These are phyloP conservation scores for Asterophora lycoperdoides DNA, from an alignment of 768 basidiomycete genomes.

Conservation along the genomic window DNA sequence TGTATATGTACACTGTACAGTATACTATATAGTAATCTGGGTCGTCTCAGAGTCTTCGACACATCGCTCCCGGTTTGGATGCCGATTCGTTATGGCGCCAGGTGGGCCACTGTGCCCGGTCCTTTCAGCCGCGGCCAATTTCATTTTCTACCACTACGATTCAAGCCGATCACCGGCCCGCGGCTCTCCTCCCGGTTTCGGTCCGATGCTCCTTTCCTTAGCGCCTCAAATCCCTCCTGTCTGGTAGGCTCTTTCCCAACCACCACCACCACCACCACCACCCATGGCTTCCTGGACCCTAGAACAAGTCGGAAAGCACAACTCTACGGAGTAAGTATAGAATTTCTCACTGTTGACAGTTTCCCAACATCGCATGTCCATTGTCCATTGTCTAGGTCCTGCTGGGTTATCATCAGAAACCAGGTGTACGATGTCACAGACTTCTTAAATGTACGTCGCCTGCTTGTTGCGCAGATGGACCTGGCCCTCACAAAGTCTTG, in stretches of 20 bases:
- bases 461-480: slow-evolving; percentile 1
- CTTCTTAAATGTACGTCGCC: slow-evolving; percentile 53
- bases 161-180: not conserved
- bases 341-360: slow-evolving; percentile 3
- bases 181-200: not conserved
- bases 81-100: too few relatives aligned
- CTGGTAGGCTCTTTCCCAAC: slow-evolving; percentile 14
- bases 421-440: slow-evolving; percentile 86
- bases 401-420: slow-evolving; percentile 81
- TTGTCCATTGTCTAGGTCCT: slow-evolving; percentile 58
- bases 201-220: not conserved
- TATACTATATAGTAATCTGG: too few relatives aligned
- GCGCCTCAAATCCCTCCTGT: not conserved
- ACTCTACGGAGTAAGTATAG: slow-evolving; percentile 40
- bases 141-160: not conserved
- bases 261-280: slow-evolving; percentile 14
- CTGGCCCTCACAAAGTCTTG: not conserved
- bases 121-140: not conserved
- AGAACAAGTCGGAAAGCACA: slow-evolving; percentile 59
- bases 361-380: not conserved
- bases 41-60: too few relatives aligned
- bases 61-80: too few relatives aligned
- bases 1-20: not conserved
- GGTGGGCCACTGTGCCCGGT: too few relatives aligned
- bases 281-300: slow-evolving; percentile 45